Evolutionary conservation across 768 basidiomycete species (phyloP), one percentile per base, ranked within the genome.

Genomic region (Tephrocybe rancida): DNA sequence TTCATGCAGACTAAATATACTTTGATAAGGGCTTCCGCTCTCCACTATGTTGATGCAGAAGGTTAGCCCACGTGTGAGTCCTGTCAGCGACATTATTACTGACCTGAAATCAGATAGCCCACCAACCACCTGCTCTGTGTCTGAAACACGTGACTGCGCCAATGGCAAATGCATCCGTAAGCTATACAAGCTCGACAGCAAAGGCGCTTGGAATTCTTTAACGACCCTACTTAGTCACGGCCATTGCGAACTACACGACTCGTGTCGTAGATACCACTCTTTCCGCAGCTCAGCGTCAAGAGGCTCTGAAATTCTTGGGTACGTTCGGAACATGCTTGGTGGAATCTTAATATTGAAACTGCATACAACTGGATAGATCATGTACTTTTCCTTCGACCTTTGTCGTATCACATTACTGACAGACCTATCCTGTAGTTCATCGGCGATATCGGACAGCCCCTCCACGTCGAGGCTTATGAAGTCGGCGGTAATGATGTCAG

Each of bases 211-310:
- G n/a, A n/a, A n/a, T n/a, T n/a, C n/a, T n/a, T n/a, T n/a, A n/a
- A n/a, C n/a, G n/a, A n/a, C n/a, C n/a, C n/a, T n/a, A n/a, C n/a
- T n/a, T n/a, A 83, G 81, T 83, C 50, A 75, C 71, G 30, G 81
- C 82, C 24, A 83, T 83, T 55, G 78, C 81, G 1, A 84, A 83
- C 64, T 83, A 83, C 60, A 85, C 82, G 3, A 70, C 65, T 13
- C 77, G 81, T 11, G 73, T 82, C 18, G 69, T 73, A 10, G 66
- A 80, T 46, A 72, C 75, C 4, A 63, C 67, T 5, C 70, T 83
- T 19, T 71, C 70, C 34, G 67, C 67, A 5, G 60, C 66, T 1
- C 79, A 83, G 58, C 62, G 67, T 5, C 77, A 79, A 53, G 77
- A 84, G 56, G 82, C 82, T 5, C 65, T 85, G 25, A 75, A 77